These are phyloP conservation scores for Crucibulum laeve DNA, from an alignment of 768 basidiomycete species.

Conservation along the genomic window DNA sequence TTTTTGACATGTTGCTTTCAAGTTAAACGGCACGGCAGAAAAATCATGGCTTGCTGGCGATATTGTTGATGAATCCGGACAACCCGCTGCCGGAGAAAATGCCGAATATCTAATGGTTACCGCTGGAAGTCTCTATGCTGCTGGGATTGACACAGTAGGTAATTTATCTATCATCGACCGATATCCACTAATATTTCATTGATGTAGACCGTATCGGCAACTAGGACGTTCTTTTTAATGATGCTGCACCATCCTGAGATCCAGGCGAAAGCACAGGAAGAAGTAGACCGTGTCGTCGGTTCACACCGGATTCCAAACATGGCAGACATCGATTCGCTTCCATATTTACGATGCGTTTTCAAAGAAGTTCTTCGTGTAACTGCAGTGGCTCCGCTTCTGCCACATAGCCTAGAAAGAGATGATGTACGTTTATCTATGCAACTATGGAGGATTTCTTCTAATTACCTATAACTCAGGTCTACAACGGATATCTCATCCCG, in stretches of 20 bases:
- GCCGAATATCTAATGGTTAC: background rate
- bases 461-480: slow-evolving; percentile 30
- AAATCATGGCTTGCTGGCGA: background rate
- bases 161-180: background rate
- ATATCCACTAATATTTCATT: background rate
- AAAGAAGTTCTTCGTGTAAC: slow-evolving; percentile 30
- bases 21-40: background rate
- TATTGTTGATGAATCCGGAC: background rate
- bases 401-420: background rate
- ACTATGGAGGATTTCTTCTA: slow-evolving; percentile 32
- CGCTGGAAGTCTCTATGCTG: background rate
- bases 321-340: slow-evolving; percentile 25
- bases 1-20: background rate
- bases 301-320: slow-evolving; percentile 32
- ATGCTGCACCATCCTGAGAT: slow-evolving; percentile 40
- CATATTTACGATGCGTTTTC: slow-evolving; percentile 28
- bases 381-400: background rate
- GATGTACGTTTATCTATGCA: slow-evolving; percentile 7
- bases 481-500: slow-evolving; percentile 31
- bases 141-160: background rate
- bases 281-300: slow-evolving; percentile 36
- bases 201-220: slow-evolving; percentile 33
- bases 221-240: slow-evolving; percentile 36
- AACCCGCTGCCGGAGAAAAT: background rate
- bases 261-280: slow-evolving; percentile 31